phyloP scores from a whole-genome alignment of 129 eudicot genomes.

The Pulicaria dysenterica region DNA sequence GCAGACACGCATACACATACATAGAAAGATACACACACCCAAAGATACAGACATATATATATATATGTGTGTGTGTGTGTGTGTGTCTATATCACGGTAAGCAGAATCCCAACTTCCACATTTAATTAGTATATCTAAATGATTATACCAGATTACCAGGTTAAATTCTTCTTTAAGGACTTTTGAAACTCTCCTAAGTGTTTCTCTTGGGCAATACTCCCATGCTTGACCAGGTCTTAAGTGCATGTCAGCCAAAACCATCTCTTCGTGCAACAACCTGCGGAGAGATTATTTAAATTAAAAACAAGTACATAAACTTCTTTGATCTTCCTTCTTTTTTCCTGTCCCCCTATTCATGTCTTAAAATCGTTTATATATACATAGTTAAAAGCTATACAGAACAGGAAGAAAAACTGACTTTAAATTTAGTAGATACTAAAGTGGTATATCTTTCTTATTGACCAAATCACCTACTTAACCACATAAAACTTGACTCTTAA shows the following conservation, averaged over 20 bases:
- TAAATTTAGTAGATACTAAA: no score
- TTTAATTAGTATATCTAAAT: background rate
- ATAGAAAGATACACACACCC: no score
- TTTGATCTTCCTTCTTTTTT: background rate
- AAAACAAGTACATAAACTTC: background rate
- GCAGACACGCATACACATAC: no score
- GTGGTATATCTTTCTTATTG: no score
- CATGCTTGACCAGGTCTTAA: slow-evolving; percentile 73
- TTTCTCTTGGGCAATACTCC: slow-evolving; percentile 98
- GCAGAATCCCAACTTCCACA: slow-evolving; percentile 13
- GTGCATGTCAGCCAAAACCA: slow-evolving; percentile 97
- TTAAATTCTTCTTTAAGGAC: slow-evolving; percentile 81
- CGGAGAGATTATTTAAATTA: slow-evolving; percentile 9
- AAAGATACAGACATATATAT: no score
- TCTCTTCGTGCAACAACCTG: slow-evolving; percentile 90
- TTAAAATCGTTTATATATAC: no score
- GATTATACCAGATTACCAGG: slow-evolving; percentile 88
- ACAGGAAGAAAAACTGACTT: no score
- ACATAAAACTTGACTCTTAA: no score
- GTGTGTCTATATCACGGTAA: background rate
- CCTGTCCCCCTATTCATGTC: no score
- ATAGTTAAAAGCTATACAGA: no score
- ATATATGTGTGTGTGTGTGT: no score
- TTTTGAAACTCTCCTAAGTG: slow-evolving; percentile 68
- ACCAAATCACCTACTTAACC: no score